Conservation (phyloP, 768 basidiomycete species). For the Suillus placidus region DNA sequence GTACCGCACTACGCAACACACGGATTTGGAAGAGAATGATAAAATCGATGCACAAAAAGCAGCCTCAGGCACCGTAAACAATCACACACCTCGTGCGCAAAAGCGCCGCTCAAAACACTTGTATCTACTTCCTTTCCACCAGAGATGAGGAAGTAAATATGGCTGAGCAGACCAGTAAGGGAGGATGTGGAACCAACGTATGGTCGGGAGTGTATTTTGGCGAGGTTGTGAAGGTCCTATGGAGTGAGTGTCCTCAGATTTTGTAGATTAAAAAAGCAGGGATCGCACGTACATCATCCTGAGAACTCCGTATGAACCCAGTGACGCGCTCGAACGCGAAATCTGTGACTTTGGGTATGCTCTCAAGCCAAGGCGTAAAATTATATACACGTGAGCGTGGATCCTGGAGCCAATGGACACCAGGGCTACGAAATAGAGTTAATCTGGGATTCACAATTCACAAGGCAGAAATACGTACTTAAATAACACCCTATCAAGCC, state of each 20-base stretch:
- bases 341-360: slow-evolving; percentile 73
- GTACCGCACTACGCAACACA: neutral
- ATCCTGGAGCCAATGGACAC: slow-evolving; percentile 88
- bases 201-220: slow-evolving; percentile 53
- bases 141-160: slow-evolving; percentile 88
- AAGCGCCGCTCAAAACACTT: slow-evolving; percentile 59
- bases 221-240: slow-evolving; percentile 68
- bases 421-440: slow-evolving; percentile 56
- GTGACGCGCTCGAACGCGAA: slow-evolving; percentile 84
- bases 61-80: neutral
- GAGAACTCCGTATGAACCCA: slow-evolving; percentile 77
- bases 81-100: slow-evolving; percentile 56
- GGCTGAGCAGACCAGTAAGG: slow-evolving; percentile 77
- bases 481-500: slow-evolving; percentile 72
- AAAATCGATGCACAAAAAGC: neutral
- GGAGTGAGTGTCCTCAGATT: neutral
- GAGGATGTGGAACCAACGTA: slow-evolving; percentile 93
- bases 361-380: slow-evolving; percentile 71
- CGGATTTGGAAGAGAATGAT: neutral
- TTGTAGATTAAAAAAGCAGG: neutral
- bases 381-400: slow-evolving; percentile 86
- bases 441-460: neutral
- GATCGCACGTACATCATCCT: slow-evolving; percentile 57
- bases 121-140: slow-evolving; percentile 68
- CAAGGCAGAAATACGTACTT: slow-evolving; percentile 51